These are phyloP conservation scores for Coelastrella sp. DNA, from an alignment of 139 green algal species.

Conservation along the genomic window DNA sequence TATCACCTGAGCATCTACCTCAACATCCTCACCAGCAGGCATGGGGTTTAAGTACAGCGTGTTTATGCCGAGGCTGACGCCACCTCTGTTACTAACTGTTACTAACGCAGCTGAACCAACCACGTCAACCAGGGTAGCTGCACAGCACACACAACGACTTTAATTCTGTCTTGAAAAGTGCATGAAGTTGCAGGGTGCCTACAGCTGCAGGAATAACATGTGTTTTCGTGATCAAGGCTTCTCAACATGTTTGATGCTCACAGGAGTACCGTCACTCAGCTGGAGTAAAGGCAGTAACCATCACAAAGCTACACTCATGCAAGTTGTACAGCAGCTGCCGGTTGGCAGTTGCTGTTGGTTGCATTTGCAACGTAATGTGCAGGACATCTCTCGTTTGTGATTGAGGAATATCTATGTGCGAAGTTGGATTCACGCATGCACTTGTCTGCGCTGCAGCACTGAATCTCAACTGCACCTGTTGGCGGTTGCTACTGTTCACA, in stretches of 20 bases:
- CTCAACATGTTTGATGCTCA: not conserved
- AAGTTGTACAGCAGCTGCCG: too few relatives aligned
- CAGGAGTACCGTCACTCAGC: not conserved
- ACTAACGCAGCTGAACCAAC: constrained; percentile 25
- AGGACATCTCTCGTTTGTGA: too few relatives aligned
- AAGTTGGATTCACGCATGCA: too few relatives aligned
- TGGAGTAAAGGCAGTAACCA: too few relatives aligned
- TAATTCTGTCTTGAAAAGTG: too few relatives aligned
- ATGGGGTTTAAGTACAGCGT: constrained; percentile 43
- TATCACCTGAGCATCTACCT: not conserved
- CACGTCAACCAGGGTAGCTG: constrained; percentile 50
- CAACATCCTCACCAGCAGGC: constrained; percentile 31
- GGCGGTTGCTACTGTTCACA: not conserved
- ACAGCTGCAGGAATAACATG: not conserved
- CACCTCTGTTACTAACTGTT: constrained; percentile 4
- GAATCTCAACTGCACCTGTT: not conserved
- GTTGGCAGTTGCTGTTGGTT: too few relatives aligned
- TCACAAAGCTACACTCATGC: too few relatives aligned
- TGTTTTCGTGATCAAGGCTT: not conserved
- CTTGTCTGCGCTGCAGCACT: too few relatives aligned
- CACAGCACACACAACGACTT: too few relatives aligned
- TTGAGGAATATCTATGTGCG: too few relatives aligned
- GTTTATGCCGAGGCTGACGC: constrained; percentile 41
- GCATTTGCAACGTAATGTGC: too few relatives aligned
- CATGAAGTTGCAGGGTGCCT: too few relatives aligned